A percentile compares a stretch with the other conserved stretches of the same genome.
These are phyloP conservation scores for Acer negundo DNA, from an alignment of 345 rosid genomes.

Conservation along the genomic window DNA sequence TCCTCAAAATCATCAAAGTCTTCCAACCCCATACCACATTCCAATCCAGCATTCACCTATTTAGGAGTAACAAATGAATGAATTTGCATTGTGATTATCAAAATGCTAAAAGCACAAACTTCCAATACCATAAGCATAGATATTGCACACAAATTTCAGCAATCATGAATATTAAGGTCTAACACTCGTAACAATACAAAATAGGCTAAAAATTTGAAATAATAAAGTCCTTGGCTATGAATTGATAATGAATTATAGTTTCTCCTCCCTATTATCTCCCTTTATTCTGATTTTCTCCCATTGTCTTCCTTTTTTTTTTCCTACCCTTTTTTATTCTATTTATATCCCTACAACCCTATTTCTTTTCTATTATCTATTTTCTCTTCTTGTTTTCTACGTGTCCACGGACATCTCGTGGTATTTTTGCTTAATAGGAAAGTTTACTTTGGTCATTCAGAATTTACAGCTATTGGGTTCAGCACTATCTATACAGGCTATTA, in stretches of 20 bases:
- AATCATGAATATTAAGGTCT: neutral
- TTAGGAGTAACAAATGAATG: neutral
- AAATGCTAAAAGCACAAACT: constrained; percentile 3
- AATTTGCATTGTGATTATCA: neutral
- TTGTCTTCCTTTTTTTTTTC: neutral
- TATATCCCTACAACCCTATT: neutral
- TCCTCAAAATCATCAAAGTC: constrained; percentile 75
- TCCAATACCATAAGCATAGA: neutral
- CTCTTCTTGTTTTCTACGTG: neutral
- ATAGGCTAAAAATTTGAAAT: neutral
- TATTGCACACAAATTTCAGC: neutral
- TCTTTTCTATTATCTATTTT: too few relatives aligned
- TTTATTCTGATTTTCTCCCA: neutral
- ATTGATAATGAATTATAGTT: neutral
- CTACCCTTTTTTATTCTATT: neutral
- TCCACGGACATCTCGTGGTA: neutral
- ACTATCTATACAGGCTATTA: neutral
- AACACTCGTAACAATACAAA: neutral
- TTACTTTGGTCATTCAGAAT: neutral
- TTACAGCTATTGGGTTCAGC: neutral
- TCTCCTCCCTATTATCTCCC: neutral
- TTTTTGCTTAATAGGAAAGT: neutral
- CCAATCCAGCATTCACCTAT: constrained; percentile 83
- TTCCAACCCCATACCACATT: constrained; percentile 80
- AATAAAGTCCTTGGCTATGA: neutral